Evolutionary conservation across 139 green algal genomes (phyloP), one percentile per base, ranked within the genome.

Genomic region (Volvox reticuliferus): DNA sequence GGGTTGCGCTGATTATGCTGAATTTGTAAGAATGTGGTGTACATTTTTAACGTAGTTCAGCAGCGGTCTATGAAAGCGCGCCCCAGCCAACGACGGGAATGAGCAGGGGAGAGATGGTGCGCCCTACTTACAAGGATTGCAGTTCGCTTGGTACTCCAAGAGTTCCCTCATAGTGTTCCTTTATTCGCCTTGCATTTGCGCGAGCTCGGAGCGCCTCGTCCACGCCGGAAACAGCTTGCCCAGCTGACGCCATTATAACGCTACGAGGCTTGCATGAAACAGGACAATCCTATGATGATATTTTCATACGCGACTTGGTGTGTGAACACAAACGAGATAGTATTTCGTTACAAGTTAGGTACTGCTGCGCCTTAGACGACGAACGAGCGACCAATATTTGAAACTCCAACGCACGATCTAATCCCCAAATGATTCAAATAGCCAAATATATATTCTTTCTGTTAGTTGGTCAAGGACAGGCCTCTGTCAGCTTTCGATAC

Each of bases 151-250:
- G 86, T 17, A 90, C 86, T 18, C 86, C 86, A 16, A 90, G 17
- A 0, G 73, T 84, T 3, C 86, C 86, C 12, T 77, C 73, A 83
- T 90, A 90, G 12, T 83, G 44, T 19, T 90, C 86, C 30, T 90
- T 90, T 71, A 90, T 65, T 28, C 73, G 50, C 9, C 86, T 73
- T 12, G 86, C 86, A 9, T 62, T 50, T 14, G n/a, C 50, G 2
- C 86, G 44, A 16, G 86, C 86, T 3, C 44, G 19, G 1, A 89
- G n/a, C 0, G 50, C 17, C 1, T 73, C 85, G 1, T 82, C 78
- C 36, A 84, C 76, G 1, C 71, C 71, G 22, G n/a, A 79, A 79
- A 79, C 75, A 28, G 75, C 18, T 1, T 55, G 21, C 2, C 75
- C 75, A 55, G 75, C 32, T 81, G 75, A 33, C 19, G 75, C 32